These are phyloP conservation scores for Jaltomata sinuosa DNA, from an alignment of 257 asterid species.

Conservation along the genomic window DNA sequence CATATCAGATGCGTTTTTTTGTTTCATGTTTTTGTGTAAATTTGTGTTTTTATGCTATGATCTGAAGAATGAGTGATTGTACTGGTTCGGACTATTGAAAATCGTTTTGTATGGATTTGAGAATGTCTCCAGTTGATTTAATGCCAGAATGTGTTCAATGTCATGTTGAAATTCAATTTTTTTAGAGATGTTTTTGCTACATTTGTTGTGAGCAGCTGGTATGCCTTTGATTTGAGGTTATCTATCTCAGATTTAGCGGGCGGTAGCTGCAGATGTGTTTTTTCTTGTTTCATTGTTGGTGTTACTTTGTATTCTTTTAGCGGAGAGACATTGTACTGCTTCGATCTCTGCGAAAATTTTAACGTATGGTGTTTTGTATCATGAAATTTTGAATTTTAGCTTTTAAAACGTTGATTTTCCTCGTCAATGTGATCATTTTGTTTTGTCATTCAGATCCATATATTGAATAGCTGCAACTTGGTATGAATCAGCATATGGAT, in stretches of 20 bases:
- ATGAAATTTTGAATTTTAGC: neutral
- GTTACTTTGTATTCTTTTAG: neutral
- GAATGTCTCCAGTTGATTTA: neutral
- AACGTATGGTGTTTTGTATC: slow-evolving; percentile 5
- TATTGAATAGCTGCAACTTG: neutral
- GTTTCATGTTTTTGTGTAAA: neutral
- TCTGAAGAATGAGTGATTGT: slow-evolving; percentile 14
- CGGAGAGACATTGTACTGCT: slow-evolving; percentile 11
- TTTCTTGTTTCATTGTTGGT: neutral
- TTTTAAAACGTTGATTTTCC: neutral
- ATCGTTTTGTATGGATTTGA: slow-evolving; percentile 2
- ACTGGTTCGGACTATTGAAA: neutral
- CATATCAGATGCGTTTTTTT: neutral
- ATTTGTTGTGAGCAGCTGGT: neutral
- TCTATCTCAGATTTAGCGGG: neutral
- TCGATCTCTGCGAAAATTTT: neutral
- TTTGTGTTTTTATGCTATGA: slow-evolving; percentile 3
- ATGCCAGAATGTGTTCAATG: neutral
- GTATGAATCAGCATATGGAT: neutral
- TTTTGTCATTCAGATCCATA: slow-evolving; percentile 2
- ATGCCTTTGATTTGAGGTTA: neutral
- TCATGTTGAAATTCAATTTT: neutral
- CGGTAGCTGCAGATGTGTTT: neutral
- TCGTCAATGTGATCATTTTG: neutral
- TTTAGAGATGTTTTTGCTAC: neutral